Base-by-base conservation (phyloP, 768 basidiomycete genomes). In the Sarcomyxa edulis region DNA sequence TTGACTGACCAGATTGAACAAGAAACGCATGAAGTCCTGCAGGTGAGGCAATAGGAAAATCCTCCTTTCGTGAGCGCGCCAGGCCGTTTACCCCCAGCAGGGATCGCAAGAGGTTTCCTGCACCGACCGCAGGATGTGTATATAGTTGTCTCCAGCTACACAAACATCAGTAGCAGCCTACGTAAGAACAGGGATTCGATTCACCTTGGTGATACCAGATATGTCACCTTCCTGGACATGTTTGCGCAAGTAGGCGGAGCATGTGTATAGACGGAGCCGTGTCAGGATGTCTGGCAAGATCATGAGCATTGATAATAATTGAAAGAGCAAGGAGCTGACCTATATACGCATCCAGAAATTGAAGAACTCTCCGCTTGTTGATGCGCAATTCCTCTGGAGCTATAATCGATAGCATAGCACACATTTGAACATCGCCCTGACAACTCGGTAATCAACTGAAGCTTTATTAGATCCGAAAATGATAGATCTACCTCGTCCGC, bases 341-440 rank as follows among this genome's bases (percentile, higher is more conserved):
- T 10, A 87, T 69, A 51, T 91, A 91, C 1, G 81, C 62, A 43
- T 86, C 81, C 12, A 87, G 52, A 42, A 89, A 82, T 18, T 70
- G 66, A 14, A 64, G 50, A 18, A 62, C 61, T 31, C 80, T 64
- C 32, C 50, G 52, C 15, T 56, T 53, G 1, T 63, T 55, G n/a
- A 86, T 54, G 25, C 51, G 47, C 29, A 92, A 60, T 50, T 88
- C 83, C 30, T 65, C 49, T 0, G 71, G 64, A 6, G 79, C 84
- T 14, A 90, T 60, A 1, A 85, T 50, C 3, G 75, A 66, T 11
- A 91, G 52, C 69, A 85, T 75, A 1, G 84, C 77, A 56, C 86
- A 89, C 69, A 79, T 84, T 50, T 89, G 88, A 1, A 88, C 64
- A 49, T 91, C 81, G 10, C 88, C 88, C 82, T 89, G 42, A 10